Percentiles rank a stretch among this genome's conserved stretches.
Conservation (phyloP, 768 basidiomycete genomes). For the Clathrus columnatus region DNA sequence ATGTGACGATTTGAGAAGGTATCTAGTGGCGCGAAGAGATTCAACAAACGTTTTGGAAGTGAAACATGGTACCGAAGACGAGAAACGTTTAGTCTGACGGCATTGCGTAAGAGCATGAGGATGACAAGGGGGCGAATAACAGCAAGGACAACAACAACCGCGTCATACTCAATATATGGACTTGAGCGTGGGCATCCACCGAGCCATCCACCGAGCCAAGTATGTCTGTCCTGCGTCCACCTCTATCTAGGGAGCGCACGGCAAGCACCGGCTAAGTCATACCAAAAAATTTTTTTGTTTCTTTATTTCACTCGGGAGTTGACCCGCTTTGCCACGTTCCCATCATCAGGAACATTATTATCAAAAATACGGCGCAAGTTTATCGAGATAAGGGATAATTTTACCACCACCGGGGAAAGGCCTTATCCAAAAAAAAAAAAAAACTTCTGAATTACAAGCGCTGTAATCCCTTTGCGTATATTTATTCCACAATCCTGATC, state of each 20-base stretch:
- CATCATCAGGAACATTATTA: background rate
- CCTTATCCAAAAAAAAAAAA: no score
- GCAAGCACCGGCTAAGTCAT: background rate
- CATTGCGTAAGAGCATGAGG: background rate
- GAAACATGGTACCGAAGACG: background rate
- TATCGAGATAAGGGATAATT: background rate
- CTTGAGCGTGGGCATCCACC: slow-evolving; percentile 27
- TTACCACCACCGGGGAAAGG: no score
- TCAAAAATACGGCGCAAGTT: background rate
- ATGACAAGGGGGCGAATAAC: background rate
- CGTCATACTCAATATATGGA: background rate
- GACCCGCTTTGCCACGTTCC: no score
- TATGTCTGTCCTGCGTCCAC: background rate
- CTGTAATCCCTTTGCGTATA: no score
- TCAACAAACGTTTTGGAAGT: slow-evolving; percentile 18
- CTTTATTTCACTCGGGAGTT: background rate
- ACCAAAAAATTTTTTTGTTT: background rate
- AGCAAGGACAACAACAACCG: background rate
- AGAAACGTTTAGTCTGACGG: background rate
- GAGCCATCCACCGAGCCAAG: slow-evolving; percentile 51
- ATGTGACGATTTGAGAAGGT: slow-evolving; percentile 87
- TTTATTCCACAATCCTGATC: no score
- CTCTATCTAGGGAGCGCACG: background rate
- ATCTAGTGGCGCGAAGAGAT: slow-evolving; percentile 80
- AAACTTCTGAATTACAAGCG: no score